These are phyloP conservation scores for Rhynchosporium graminicola DNA, from an alignment of 2,329 filamentous ascomycete species.

Conservation along the genomic window DNA sequence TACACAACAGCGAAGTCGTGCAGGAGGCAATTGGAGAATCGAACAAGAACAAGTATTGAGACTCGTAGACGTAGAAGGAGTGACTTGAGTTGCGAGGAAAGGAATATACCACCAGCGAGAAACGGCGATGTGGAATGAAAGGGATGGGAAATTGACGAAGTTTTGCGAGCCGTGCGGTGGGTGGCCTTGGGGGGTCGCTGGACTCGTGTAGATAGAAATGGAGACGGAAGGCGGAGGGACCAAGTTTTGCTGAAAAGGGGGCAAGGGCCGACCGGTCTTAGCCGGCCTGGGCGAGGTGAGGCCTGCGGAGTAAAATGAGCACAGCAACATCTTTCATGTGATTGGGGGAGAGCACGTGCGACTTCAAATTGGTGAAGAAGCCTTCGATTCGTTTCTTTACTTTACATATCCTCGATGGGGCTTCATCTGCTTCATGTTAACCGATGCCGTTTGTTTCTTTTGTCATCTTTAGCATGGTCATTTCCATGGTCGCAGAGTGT, in stretches of 20 bases:
- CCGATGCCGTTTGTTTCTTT: not conserved
- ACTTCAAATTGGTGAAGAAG: not conserved
- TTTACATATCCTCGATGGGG: too few relatives aligned
- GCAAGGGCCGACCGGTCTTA: not conserved
- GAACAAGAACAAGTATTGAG: slow-evolving; percentile 18
- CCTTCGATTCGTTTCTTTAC: not conserved
- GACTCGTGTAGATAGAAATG: slow-evolving; percentile 1
- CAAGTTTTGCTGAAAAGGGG: slow-evolving; percentile 3
- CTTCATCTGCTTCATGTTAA: too few relatives aligned
- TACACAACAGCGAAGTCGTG: slow-evolving; percentile 20
- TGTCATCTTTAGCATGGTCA: not conserved
- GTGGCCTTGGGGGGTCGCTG: not conserved
- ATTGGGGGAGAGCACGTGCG: slow-evolving; percentile 6
- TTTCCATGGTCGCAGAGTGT: not conserved
- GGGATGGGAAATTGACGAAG: slow-evolving; percentile 14
- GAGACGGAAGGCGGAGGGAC: not conserved
- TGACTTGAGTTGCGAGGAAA: slow-evolving; percentile 41
- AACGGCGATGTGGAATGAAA: slow-evolving; percentile 19
- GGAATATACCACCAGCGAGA: slow-evolving; percentile 25
- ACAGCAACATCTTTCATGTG: slow-evolving; percentile 11
- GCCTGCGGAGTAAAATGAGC: not conserved
- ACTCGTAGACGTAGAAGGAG: slow-evolving; percentile 44
- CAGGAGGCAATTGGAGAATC: slow-evolving; percentile 29
- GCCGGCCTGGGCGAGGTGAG: not conserved
- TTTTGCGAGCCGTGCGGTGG: slow-evolving; percentile 1